These are phyloP conservation scores for Wickerhamiella sergipiensis DNA, from an alignment of 805 yeast species.

Conservation along the genomic window DNA sequence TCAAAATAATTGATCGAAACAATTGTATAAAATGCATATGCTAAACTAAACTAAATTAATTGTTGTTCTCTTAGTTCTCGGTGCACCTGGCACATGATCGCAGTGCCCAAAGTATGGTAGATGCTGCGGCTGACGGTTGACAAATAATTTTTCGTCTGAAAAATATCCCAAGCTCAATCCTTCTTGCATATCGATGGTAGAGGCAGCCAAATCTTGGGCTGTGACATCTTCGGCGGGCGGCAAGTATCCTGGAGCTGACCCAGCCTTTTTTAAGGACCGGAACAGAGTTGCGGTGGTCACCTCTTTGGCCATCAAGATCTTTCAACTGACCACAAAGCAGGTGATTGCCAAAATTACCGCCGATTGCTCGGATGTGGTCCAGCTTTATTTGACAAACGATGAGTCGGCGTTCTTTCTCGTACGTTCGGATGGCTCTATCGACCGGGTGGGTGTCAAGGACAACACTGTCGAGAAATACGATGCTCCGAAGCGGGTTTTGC, in stretches of 20 bases:
- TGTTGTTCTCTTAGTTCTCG: too few relatives aligned
- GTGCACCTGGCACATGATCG: too few relatives aligned
- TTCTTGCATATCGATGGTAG: neutral
- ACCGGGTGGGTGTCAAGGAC: constrained; percentile 10
- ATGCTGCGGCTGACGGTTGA: neutral
- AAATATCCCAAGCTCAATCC: neutral
- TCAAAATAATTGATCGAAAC: too few relatives aligned
- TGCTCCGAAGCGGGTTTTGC: constrained; percentile 6
- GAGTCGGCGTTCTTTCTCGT: constrained; percentile 21
- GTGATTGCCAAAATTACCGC: constrained; percentile 23
- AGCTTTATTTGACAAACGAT: constrained; percentile 19
- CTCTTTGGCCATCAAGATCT: constrained; percentile 27
- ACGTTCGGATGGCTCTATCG: constrained; percentile 10
- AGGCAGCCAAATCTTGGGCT: constrained; percentile 15
- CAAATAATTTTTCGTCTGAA: constrained; percentile 3
- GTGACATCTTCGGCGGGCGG: constrained; percentile 26
- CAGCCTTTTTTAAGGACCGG: constrained; percentile 25
- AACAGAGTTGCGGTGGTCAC: constrained; percentile 25
- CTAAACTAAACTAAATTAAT: neutral
- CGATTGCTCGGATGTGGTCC: constrained; percentile 22
- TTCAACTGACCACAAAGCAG: constrained; percentile 24
- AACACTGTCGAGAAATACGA: constrained; percentile 3
- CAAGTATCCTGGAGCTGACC: constrained; percentile 23
- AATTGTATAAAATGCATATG: neutral
- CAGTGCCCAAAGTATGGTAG: too few relatives aligned